phyloP scores from a whole-genome alignment of 306 rosid genomes.

The Senna siamea region DNA sequence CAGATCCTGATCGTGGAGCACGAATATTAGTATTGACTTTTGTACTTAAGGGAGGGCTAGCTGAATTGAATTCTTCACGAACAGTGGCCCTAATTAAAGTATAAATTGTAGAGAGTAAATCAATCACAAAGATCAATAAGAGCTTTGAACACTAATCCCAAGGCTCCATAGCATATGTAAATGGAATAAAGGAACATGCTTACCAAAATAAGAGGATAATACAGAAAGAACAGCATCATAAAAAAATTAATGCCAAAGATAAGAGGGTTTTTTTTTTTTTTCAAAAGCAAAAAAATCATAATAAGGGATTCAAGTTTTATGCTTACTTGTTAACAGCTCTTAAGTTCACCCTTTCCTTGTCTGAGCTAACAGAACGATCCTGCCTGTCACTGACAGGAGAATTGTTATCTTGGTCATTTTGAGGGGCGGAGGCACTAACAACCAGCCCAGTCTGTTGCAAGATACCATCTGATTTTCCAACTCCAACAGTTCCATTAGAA shows the following conservation, averaged over 20 bases:
- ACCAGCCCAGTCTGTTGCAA: constrained; percentile 69
- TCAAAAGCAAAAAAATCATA: constrained; percentile 30
- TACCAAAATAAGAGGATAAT: constrained; percentile 17
- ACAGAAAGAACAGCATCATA: constrained; percentile 7
- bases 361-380: constrained; percentile 72
- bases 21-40: constrained; percentile 72
- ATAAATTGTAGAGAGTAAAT: constrained; percentile 28
- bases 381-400: constrained; percentile 64
- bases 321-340: constrained; percentile 77
- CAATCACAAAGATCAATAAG: constrained; percentile 6
- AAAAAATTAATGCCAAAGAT: background rate
- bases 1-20: constrained; percentile 79
- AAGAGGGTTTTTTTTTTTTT: constrained; percentile 14
- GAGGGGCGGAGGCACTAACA: constrained; percentile 68
- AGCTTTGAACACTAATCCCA: constrained; percentile 5
- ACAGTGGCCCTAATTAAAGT: constrained; percentile 56
- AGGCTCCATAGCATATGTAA: constrained; percentile 13
- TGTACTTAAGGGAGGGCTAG: constrained; percentile 65
- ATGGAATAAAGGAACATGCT: constrained; percentile 25
- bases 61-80: constrained; percentile 73
- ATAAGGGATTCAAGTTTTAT: constrained; percentile 7
- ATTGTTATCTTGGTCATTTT: constrained; percentile 66
- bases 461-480: constrained; percentile 73
- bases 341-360: constrained; percentile 77
- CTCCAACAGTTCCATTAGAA: constrained; percentile 68